These are phyloP conservation scores for Coccomyxa subellipsoidea DNA, from an alignment of 163 green algal genomes.

Conservation along the genomic window DNA sequence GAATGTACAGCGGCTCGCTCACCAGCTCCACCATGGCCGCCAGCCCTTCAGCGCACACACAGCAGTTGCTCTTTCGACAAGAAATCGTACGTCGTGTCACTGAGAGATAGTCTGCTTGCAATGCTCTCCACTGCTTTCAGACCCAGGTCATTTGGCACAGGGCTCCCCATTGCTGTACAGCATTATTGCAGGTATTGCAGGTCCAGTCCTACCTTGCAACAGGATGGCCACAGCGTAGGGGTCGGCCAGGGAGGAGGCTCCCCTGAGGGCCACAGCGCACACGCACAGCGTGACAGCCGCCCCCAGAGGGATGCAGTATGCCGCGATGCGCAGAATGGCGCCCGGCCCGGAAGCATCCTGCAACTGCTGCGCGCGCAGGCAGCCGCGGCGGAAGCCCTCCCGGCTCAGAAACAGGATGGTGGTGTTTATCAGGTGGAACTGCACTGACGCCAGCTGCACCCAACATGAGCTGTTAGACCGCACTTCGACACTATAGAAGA, in stretches of 20 bases:
- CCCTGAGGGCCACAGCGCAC: slow-evolving; percentile 38
- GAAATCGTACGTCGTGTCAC: too few relatives aligned
- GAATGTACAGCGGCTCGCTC: slow-evolving; percentile 83
- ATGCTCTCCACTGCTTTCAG: too few relatives aligned
- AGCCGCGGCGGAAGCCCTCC: slow-evolving; percentile 81
- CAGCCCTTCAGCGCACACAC: slow-evolving; percentile 37
- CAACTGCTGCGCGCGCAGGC: slow-evolving; percentile 46
- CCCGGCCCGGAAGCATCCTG: not conserved
- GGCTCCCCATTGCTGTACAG: too few relatives aligned
- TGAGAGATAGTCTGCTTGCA: too few relatives aligned
- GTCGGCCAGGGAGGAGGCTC: not conserved
- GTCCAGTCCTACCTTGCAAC: slow-evolving; percentile 52
- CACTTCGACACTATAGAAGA: not conserved
- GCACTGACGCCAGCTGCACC: slow-evolving; percentile 66
- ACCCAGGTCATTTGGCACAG: too few relatives aligned
- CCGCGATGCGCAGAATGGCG: not conserved
- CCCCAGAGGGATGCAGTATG: slow-evolving; percentile 24
- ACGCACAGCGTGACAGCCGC: not conserved
- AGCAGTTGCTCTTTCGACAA: too few relatives aligned
- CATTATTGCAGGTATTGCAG: too few relatives aligned
- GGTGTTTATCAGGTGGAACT: slow-evolving; percentile 91
- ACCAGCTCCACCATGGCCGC: slow-evolving; percentile 79
- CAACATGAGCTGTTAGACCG: not conserved
- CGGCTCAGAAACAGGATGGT: slow-evolving; percentile 82
- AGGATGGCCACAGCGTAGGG: slow-evolving; percentile 47